Evolutionary conservation across 805 yeast genomes (phyloP), one percentile per base, ranked within the genome.

Genomic region (Sugiyamaella boreocaroliniensis): DNA sequence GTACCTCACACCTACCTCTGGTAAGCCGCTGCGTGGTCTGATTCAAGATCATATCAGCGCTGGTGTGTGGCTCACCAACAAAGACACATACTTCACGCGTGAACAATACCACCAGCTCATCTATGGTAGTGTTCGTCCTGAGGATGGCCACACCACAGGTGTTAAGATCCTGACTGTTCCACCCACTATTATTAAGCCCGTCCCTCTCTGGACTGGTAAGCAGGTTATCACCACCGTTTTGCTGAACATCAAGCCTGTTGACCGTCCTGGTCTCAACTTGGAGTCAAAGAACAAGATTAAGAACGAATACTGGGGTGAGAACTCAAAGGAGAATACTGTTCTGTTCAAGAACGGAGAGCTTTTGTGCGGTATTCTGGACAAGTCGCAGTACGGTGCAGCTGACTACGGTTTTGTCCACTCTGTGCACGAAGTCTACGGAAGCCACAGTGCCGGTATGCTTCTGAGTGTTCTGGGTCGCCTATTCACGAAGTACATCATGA

Each of bases 21-120:
- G 99, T 68, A 78, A 96, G 54, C 99, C 99, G 37, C 84, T 95
- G 58, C 86, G 99, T 80, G 99, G 99, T 73, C 78, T 93, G 70
- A 95, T 95, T 71, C 99, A 93, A 76, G 99, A 93, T 75, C 99
- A 95, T 67, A 89, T 93, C 72, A 85, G 95, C 64, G 98, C 98
- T 8, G 99, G 99, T 75, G 96, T 95, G 43, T 93, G 98, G 98
- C 77, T 93, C 65, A 93, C 99, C 6, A 89, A 76, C 71, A 89
- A 90, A 71, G 98, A 95, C 66, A 73, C 90, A 34, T 88, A 89
- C 67, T 92, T 92, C 76, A 83, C 92, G 11, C 79, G 96, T 64
- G 97, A 89, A 62, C 78, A 81, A 67, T 95, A 93, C 71, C 97
- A 95, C 70, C 97, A 95, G 71, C 81, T 92, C 56, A 76, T 93